Percentiles rank a stretch among this genome's conserved stretches.
Evolutionary conservation across 2,329 filamentous ascomycete species (phyloP).

Genomic region (Chaetomiaceae sp.): DNA sequence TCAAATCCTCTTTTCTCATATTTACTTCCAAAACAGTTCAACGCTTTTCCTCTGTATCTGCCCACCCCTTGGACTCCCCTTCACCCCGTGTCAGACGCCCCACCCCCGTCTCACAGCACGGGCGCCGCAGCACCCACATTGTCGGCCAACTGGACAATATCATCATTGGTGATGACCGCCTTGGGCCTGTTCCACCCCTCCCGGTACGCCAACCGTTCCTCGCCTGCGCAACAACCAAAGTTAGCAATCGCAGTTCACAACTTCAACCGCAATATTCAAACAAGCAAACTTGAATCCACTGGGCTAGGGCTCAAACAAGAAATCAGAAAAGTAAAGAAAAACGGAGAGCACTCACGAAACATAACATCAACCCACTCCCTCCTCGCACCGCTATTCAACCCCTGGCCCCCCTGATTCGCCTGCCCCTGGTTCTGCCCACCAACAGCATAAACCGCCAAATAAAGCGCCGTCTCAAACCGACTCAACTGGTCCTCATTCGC

Average conservation of each 20-base stretch:
- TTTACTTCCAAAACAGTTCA: no score
- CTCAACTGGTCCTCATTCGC: slow-evolving; percentile 1
- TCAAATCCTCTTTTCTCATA: no score
- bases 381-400: no score
- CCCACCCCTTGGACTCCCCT: no score
- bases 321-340: no score
- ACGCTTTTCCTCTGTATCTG: no score
- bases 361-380: not conserved
- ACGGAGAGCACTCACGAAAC: not conserved
- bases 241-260: not conserved
- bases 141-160: not conserved
- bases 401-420: no score
- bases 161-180: not conserved
- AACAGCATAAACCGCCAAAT: not conserved
- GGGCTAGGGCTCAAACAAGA: no score
- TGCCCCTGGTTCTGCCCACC: not conserved
- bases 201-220: not conserved
- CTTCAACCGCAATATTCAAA: not conserved
- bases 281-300: not conserved
- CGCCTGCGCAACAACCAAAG: not conserved
- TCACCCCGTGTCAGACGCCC: no score
- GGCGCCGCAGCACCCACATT: not conserved
- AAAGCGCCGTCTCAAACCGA: slow-evolving; percentile 9
- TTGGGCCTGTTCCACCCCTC: not conserved
- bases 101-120: no score